Evolutionary conservation across 2,329 filamentous ascomycete genomes (phyloP).

Genomic region (Ophiostoma pallidulum): DNA sequence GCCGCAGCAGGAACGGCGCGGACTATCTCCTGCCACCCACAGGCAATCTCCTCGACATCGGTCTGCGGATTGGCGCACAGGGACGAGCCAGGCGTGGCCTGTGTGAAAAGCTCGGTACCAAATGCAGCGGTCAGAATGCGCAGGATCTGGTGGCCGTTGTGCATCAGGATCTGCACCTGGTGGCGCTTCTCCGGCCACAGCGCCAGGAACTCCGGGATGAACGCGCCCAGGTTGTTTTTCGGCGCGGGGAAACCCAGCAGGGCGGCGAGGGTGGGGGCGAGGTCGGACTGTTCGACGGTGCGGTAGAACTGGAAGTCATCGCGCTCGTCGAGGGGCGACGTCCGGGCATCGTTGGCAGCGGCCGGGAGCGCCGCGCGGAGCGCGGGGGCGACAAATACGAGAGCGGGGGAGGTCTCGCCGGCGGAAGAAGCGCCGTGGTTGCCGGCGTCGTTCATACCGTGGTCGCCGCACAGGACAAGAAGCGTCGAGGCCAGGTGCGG

Average conservation of each 20-base stretch:
- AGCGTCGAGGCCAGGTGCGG: slow-evolving; percentile 67
- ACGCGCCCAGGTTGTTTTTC: slow-evolving; percentile 79
- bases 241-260: slow-evolving; percentile 82
- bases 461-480: slow-evolving; percentile 81
- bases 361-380: slow-evolving; percentile 32
- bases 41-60: slow-evolving; percentile 52
- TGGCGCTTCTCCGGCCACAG: slow-evolving; percentile 62
- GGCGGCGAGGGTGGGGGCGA: slow-evolving; percentile 80
- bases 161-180: slow-evolving; percentile 57
- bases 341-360: neutral
- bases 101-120: slow-evolving; percentile 34
- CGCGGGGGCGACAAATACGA: slow-evolving; percentile 86
- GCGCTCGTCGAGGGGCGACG: slow-evolving; percentile 34
- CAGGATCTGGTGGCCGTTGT: slow-evolving; percentile 74
- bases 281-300: slow-evolving; percentile 84
- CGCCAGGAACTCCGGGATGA: slow-evolving; percentile 68
- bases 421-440: slow-evolving; percentile 92
- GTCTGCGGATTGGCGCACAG: slow-evolving; percentile 28
- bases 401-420: slow-evolving; percentile 85
- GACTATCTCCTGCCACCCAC: slow-evolving; percentile 50
- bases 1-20: slow-evolving; percentile 10
- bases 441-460: slow-evolving; percentile 98
- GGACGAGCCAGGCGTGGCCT: slow-evolving; percentile 14
- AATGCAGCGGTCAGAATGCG: slow-evolving; percentile 69
- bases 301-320: slow-evolving; percentile 77